phyloP scores from a whole-genome alignment of 306 rosid species.

The Acacia acuminata region DNA sequence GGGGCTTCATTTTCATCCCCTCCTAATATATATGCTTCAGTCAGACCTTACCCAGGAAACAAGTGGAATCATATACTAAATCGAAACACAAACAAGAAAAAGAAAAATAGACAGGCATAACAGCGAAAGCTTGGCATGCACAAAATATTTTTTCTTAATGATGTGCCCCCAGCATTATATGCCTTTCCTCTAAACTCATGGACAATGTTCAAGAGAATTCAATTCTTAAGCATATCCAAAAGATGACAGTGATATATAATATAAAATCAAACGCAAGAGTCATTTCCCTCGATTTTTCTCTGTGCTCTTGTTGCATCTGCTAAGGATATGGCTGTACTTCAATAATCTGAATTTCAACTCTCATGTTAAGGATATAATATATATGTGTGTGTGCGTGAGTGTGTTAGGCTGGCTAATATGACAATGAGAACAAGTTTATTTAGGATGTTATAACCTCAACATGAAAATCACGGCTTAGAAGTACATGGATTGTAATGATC shows the following conservation, averaged over 20 bases:
- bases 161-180: slow-evolving; percentile 26
- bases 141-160: slow-evolving; percentile 6
- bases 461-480: background rate
- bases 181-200: slow-evolving; percentile 40
- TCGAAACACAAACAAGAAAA: slow-evolving; percentile 20
- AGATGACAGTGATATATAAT: slow-evolving; percentile 4
- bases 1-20: slow-evolving; percentile 24
- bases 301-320: background rate
- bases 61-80: slow-evolving; percentile 48
- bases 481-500: slow-evolving; percentile 4
- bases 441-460: slow-evolving; percentile 1
- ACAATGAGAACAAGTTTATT: background rate
- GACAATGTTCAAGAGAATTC: slow-evolving; percentile 45
- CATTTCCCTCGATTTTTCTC: background rate
- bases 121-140: slow-evolving; percentile 2
- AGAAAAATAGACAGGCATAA: background rate
- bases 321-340: background rate
- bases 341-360: background rate
- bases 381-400: background rate
- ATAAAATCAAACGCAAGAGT: slow-evolving; percentile 10
- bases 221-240: slow-evolving; percentile 33
- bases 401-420: background rate
- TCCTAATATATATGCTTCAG: background rate
- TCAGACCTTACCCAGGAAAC: slow-evolving; percentile 22
- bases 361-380: background rate